A percentile compares a stretch with the other conserved stretches of the same genome.
Conservation (phyloP, 2,329 filamentous ascomycete genomes). For the Madurella fahalii region DNA sequence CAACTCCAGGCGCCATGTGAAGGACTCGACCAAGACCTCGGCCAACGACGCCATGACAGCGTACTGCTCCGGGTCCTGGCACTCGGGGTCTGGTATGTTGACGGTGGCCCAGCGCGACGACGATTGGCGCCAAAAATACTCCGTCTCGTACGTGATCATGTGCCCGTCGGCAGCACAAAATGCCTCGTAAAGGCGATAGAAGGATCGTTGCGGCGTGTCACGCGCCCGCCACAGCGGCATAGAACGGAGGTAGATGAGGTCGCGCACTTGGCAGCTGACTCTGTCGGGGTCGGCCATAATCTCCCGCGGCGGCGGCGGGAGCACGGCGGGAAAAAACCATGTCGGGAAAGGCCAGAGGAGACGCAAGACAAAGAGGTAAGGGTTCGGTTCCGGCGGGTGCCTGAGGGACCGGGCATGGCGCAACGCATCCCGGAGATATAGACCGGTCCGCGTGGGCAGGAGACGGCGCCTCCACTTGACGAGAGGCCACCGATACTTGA, state of each 20-base stretch:
- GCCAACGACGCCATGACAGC: conserved; percentile 6
- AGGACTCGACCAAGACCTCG: conserved; percentile 5
- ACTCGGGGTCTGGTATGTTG: conserved; percentile 5
- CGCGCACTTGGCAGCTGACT: conserved; percentile 3
- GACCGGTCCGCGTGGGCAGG: conserved; percentile 1
- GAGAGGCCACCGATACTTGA: conserved; percentile 6
- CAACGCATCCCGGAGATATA: background rate
- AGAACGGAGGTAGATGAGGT: conserved; percentile 7
- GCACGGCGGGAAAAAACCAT: conserved; percentile 3
- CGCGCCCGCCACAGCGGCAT: conserved; percentile 9
- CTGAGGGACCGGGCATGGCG: conserved; percentile 6
- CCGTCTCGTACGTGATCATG: conserved; percentile 11
- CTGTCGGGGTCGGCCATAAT: conserved; percentile 5
- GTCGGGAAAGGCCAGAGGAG: conserved; percentile 7
- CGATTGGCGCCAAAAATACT: conserved; percentile 7
- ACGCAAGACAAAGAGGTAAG: conserved; percentile 1
- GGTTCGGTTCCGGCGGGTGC: conserved; percentile 4
- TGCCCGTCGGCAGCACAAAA: conserved; percentile 4
- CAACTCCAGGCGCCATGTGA: conserved; percentile 2
- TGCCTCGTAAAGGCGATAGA: conserved; percentile 9
- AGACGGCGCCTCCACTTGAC: conserved; percentile 5
- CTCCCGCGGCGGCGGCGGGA: conserved; percentile 4
- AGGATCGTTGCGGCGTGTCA: conserved; percentile 4
- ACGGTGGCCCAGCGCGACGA: conserved; percentile 3
- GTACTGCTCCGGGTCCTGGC: conserved; percentile 4